Evolutionary conservation across 2,329 filamentous ascomycete species (phyloP), one percentile per base, ranked within the genome.

Genomic region (Sclerotiophoma versabilis): DNA sequence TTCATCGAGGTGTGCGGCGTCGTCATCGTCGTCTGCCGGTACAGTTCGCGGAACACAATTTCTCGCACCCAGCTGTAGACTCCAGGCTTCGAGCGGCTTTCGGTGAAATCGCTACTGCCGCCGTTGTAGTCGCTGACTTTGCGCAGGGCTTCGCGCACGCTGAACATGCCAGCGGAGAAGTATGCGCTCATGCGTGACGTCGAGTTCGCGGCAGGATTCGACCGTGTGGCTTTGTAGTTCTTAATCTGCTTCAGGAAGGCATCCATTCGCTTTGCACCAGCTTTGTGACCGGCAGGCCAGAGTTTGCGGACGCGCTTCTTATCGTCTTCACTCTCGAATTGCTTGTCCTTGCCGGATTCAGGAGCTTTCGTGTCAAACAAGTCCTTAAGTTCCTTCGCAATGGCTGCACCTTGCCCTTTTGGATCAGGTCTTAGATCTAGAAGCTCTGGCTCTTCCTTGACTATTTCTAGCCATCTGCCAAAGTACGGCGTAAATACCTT

Each of bases 401-500:
- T 54, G 1, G 64, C 60, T 0, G 65, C 41, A 12, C 60, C 70
- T 46, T 80, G 79, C n/a, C 69, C 71, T 20, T 74, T 69, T 2
- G 80, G 79, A 23, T 72, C 55, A 1, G 75, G 74, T 2, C 75
- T 69, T 4, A 74, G 74, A 45, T 81, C 76, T 11, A 82, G 69
- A 2, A 81, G 70, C 26, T 70, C 66, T 0, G 78, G 77, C 27
- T 80, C 66, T 1, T 69, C 57, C 49, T 77, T 79, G 25, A 81
- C 68, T 19, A 76, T 71, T 5, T 63, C 66, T 0, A 82, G 71
- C 80, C 80, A 83, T 0, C 70, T 66, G 46, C 74, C 76, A 57
- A 81, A 79, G 53, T 81, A 83, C 0, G 80, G 80, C 0, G 79
- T 81, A 66, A 82, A 83, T 10, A 82, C 79, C 51, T 82, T 82